A percentile compares a stretch with the other conserved stretches of the same genome.
Evolutionary conservation across 2,329 filamentous ascomycete species (phyloP).

Genomic region (Biscogniauxia sp.): DNA sequence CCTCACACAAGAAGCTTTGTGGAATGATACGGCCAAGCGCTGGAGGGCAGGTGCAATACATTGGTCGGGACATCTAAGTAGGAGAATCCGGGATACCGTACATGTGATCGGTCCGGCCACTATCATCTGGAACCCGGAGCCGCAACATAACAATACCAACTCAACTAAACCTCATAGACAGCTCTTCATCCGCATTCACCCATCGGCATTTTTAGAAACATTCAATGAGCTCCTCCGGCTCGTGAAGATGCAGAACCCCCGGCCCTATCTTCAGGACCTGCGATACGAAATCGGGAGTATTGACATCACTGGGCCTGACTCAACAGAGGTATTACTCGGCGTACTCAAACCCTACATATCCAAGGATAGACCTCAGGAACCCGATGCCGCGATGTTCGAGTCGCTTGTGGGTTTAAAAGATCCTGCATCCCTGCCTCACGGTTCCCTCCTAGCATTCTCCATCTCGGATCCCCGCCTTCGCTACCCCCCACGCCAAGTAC

Average conservation of each 20-base stretch:
- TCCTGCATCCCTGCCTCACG: constrained; percentile 65
- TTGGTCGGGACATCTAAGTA: constrained; percentile 50
- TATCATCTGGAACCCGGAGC: constrained; percentile 68
- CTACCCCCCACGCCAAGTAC: constrained; percentile 65
- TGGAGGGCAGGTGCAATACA: constrained; percentile 61
- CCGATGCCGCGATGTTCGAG: constrained; percentile 49
- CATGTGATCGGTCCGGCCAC: constrained; percentile 69
- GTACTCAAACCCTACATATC: constrained; percentile 57
- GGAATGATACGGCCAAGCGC: constrained; percentile 62
- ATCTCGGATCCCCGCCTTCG: constrained; percentile 76
- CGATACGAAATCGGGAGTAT: constrained; percentile 65
- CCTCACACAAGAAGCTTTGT: constrained; percentile 57
- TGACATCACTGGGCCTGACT: constrained; percentile 63
- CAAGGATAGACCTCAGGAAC: constrained; percentile 32
- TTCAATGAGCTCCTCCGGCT: constrained; percentile 62
- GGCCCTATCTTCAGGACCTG: constrained; percentile 64
- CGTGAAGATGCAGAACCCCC: constrained; percentile 59
- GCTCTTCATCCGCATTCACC: constrained; percentile 75
- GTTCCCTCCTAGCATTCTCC: constrained; percentile 69
- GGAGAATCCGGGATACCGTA: constrained; percentile 50
- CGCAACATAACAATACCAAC: constrained; percentile 14
- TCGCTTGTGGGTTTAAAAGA: constrained; percentile 61
- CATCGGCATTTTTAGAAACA: constrained; percentile 70
- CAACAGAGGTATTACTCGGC: constrained; percentile 73
- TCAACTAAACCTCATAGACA: constrained; percentile 34